Base-by-base conservation (phyloP, 495 filamentous ascomycete genomes). In the Polyplosphaeria fusca region DNA sequence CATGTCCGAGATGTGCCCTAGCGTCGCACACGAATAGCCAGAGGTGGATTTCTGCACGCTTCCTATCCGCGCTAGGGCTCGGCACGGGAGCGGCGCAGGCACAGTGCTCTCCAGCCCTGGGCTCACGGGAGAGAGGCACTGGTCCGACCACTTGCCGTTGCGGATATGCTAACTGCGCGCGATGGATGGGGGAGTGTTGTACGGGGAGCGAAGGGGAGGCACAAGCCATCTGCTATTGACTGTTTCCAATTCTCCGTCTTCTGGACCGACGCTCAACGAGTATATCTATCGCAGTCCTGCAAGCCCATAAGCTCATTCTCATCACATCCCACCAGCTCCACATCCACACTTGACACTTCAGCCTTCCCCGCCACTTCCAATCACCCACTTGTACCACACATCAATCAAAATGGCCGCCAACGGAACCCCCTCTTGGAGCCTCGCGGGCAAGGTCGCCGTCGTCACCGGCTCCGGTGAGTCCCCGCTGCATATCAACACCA, bases 371-470 rank as follows among this genome's bases (percentile, higher is more conserved):
- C 42, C 40, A 49, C 2, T 25, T 50, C 37, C 45, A 57, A n/a
- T 11, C 9, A 13, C 9, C 39, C 7, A 20, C 13, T 14, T n/a
- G 19, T 22, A 42, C 28, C 48, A 59, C 47, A 41, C 14, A 61
- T 27, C 30, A 23, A 23, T 51, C 41, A 62, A 14, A 58, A 63
- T 66, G 59, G 46, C 59, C 26, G 28, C 41, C 30, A 35, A 35
- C 30, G 30, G 30, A 45, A 39, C 52, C 22, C 66, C 64, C 5
- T 63, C 30, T 47, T 69, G 66, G 60, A 68, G 69, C 66, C 63
- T 74, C 12, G 68, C 73, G 55, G 72, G 72, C 68, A 74, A 74
- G 65, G 68, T 73, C 48, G 72, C 72, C 52, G 60, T 74, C 50
- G 72, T 74, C 50, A 74, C 72, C 49, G 72, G 72, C 51, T 72